A percentile compares a stretch with the other conserved stretches of the same genome.
phyloP scores from a whole-genome alignment of 2,329 filamentous ascomycete species.

The Colletotrichum sublineola region DNA sequence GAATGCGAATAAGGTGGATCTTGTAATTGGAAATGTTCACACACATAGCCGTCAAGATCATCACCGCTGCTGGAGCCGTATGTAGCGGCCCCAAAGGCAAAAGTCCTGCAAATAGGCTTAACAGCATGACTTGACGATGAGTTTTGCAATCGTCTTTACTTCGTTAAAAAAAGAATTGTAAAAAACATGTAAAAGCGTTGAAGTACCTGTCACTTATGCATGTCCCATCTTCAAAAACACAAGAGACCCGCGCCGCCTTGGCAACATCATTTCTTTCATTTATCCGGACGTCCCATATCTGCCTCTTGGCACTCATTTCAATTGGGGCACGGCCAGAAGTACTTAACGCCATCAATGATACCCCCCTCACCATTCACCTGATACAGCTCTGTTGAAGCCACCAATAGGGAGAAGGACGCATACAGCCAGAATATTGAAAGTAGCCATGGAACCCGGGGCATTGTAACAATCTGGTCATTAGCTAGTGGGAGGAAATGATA shows the following conservation, averaged over 20 bases:
- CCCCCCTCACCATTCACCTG: background rate
- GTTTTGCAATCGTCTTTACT: background rate
- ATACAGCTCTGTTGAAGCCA: background rate
- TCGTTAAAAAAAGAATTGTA: background rate
- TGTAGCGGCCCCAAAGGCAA: background rate
- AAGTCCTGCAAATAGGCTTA: background rate
- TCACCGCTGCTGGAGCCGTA: background rate
- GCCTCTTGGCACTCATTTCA: background rate
- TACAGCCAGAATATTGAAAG: background rate
- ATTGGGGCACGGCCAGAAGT: background rate
- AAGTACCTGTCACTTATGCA: background rate
- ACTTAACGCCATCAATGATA: background rate
- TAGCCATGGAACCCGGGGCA: rapidly evolving
- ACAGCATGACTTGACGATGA: background rate
- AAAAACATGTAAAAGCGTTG: background rate
- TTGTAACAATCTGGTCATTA: background rate
- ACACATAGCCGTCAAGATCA: constrained; percentile 43
- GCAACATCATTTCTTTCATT: background rate
- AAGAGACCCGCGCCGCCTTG: background rate
- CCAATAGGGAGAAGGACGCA: background rate
- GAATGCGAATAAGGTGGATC: constrained; percentile 52
- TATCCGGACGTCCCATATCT: background rate
- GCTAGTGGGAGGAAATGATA: too few relatives aligned
- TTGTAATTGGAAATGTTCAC: constrained; percentile 51
- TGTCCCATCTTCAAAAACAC: background rate